Percentiles rank a stretch among this genome's conserved stretches.
These are phyloP conservation scores for Moesziomyces antarcticus DNA, from an alignment of 1,284 basidiomycete species.

Conservation along the genomic window DNA sequence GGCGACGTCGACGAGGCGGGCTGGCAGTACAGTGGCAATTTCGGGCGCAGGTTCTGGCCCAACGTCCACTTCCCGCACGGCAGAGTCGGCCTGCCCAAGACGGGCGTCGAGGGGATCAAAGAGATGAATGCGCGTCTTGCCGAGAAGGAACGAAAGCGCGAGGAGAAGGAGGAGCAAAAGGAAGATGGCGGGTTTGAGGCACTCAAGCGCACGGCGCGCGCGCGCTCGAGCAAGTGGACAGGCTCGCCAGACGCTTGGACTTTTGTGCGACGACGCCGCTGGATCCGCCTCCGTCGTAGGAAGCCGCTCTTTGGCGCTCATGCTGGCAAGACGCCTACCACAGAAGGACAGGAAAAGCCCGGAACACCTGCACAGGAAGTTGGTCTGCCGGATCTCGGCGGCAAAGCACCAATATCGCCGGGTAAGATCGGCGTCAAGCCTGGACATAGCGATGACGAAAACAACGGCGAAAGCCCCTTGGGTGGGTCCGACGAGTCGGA, in stretches of 20 bases:
- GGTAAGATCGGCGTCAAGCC: constrained; percentile 21
- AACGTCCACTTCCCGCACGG: constrained; percentile 45
- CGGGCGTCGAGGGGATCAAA: constrained; percentile 37
- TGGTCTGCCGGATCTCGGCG: constrained; percentile 1
- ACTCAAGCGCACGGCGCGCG: constrained; percentile 55
- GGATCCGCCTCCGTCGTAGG: constrained; percentile 61
- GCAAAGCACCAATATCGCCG: constrained; percentile 1
- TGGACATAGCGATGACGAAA: constrained; percentile 31
- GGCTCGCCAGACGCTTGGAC: constrained; percentile 54
- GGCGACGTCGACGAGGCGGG: constrained; percentile 66
- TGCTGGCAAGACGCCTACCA: constrained; percentile 4
- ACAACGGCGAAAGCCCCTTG: constrained; percentile 23
- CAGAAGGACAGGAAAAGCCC: constrained; percentile 3
- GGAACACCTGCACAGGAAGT: constrained; percentile 23
- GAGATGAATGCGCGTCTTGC: constrained; percentile 50
- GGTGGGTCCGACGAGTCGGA: constrained; percentile 38
- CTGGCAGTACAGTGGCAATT: constrained; percentile 66
- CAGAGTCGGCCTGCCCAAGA: constrained; percentile 42
- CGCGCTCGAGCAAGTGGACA: constrained; percentile 56
- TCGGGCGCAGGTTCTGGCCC: constrained; percentile 53
- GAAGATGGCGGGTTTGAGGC: constrained; percentile 65
- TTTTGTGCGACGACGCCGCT: constrained; percentile 63
- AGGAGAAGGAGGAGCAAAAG: constrained; percentile 45
- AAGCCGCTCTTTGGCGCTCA: constrained; percentile 22
- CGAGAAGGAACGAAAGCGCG: constrained; percentile 34